Evolutionary conservation across 768 basidiomycete species (phyloP).

Genomic region (Daedalea quercina): DNA sequence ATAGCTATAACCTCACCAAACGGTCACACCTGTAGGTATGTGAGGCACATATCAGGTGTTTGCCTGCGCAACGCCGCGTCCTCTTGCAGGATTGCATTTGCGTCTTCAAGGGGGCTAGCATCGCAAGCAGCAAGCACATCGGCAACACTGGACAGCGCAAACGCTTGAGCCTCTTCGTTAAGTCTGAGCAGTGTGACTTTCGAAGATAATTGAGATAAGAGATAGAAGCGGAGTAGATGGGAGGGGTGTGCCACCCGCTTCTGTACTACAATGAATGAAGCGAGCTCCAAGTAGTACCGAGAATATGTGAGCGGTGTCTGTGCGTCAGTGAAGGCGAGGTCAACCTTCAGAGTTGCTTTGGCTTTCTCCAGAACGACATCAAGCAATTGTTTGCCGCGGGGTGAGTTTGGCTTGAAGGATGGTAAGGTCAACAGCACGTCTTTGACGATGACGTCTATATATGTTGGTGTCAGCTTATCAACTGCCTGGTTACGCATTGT

Average conservation of each 20-base stretch:
- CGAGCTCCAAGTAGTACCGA: conserved; percentile 41
- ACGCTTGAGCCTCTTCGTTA: conserved; percentile 33
- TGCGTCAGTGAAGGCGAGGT: conserved; percentile 22
- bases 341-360: conserved; percentile 25
- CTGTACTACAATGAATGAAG: conserved; percentile 35
- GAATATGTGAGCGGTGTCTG: conserved; percentile 28
- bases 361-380: conserved; percentile 33
- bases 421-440: conserved; percentile 46
- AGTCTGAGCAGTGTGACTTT: conserved; percentile 44
- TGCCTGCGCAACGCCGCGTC: conserved; percentile 35
- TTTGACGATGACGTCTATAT: conserved; percentile 43
- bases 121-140: conserved; percentile 36
- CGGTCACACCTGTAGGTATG: conserved; percentile 39
- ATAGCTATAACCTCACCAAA: neutral
- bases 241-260: conserved; percentile 35
- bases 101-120: conserved; percentile 5
- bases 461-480: conserved; percentile 32
- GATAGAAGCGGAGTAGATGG: conserved; percentile 49
- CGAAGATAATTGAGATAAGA: conserved; percentile 29
- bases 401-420: conserved; percentile 31
- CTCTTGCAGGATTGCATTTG: conserved; percentile 17
- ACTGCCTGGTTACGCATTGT: conserved; percentile 37
- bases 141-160: conserved; percentile 40
- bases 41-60: conserved; percentile 43
- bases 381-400: conserved; percentile 34